Evolutionary conservation across 192 early-diverging fungal species (phyloP), one percentile per base, ranked within the genome.

Genomic region (Coemansia sp.): DNA sequence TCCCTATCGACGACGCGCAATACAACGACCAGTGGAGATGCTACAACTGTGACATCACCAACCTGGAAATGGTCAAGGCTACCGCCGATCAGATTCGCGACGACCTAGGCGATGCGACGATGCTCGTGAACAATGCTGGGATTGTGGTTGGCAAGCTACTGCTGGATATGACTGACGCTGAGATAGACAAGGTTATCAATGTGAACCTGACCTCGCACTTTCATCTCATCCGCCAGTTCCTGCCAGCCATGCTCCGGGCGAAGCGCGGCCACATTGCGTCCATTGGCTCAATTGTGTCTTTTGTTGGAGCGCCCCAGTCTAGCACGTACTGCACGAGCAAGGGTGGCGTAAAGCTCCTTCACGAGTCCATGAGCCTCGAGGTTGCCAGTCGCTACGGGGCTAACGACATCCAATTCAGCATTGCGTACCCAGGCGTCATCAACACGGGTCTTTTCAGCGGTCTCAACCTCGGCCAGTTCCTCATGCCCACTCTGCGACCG

Each of bases 91-190:
- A 53, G 30, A 69, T 85, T 32, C 64, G 66, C 10, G 61, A 32
- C 26, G 77, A 91, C 73, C 69, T 89, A 2, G 94, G 91, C 14
- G 73, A 88, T 57, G 90, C 92, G 14, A 96, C 92, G 5, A 88
- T 94, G 64, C 62, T 96, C 3, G 72, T 96, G 46, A 94, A 94
- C 75, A 94, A 94, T 73, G 94, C 92, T 17, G 94, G 90, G 3
- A 89, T 93, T 59, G 87, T 93, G 23, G 68, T 65, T 58, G 89
- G 87, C 30, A 88, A 88, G 71, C 72, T 80, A 17, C 82, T 93
- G 46, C 52, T 87, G 23, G 91, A 94, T 28, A 72, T 87, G 76
- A 86, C 86, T 6, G 80, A 83, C 46, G 72, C 79, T 6, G 88
- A 91, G 19, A 88, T 93, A 64, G 70, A 87, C 68, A 77, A 84